Evolutionary conservation across 2,329 filamentous ascomycete species (phyloP).

Genomic region (Pseudocercospora eumusae): DNA sequence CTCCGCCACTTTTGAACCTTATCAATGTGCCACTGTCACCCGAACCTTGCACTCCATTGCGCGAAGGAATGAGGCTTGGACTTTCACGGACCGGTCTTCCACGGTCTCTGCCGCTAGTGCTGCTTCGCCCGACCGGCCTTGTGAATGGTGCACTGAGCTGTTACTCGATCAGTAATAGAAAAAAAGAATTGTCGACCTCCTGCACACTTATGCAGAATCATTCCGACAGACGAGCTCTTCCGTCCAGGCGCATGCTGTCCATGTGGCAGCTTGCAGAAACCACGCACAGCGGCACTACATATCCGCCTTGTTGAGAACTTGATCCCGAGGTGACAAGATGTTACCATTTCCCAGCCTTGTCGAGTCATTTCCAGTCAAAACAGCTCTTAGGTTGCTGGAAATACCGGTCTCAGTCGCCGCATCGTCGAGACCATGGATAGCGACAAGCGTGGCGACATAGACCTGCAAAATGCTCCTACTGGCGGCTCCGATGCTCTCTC

Average conservation of each 20-base stretch:
- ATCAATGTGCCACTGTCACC: background rate
- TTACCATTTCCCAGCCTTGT: background rate
- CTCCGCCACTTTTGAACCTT: background rate
- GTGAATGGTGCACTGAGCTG: background rate
- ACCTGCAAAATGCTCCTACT: background rate
- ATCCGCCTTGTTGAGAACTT: background rate
- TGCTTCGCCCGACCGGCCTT: background rate
- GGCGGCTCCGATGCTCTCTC: background rate
- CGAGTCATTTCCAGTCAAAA: background rate
- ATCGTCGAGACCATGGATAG: background rate
- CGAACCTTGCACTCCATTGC: background rate
- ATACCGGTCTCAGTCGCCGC: background rate
- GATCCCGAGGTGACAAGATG: background rate
- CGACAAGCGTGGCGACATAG: background rate
- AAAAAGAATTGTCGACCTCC: background rate
- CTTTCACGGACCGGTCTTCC: background rate
- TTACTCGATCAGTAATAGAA: background rate
- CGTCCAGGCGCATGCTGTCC: background rate
- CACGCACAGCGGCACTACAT: background rate
- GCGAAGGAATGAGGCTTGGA: slow-evolving; percentile 2
- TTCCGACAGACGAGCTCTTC: background rate
- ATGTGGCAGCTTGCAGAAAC: background rate
- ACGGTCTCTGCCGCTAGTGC: slow-evolving; percentile 5
- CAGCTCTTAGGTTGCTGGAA: background rate
- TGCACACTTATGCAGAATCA: background rate